Percentiles rank a stretch among this genome's conserved stretches.
Conservation (phyloP, 1,284 basidiomycete species). For the Coriolopsis trogii region DNA sequence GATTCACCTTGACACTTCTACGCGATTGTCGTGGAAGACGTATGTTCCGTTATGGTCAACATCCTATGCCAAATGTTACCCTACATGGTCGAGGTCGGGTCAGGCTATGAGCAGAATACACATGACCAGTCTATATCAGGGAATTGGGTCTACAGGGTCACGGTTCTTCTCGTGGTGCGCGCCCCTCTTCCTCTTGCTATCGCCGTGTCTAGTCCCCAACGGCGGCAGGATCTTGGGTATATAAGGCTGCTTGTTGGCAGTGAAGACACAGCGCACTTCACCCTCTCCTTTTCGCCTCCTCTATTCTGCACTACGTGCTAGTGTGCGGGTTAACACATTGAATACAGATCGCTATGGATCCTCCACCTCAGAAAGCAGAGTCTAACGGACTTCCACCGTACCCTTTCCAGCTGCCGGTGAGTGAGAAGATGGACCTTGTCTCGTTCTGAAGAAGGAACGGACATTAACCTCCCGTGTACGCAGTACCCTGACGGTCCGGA, state of each 20-base stretch:
- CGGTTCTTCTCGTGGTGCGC: not conserved
- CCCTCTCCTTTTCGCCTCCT: not conserved
- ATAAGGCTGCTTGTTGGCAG: constrained; percentile 7
- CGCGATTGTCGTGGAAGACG: constrained; percentile 7
- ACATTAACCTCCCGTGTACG: not conserved
- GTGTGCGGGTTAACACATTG: not conserved
- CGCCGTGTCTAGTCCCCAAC: constrained; percentile 5
- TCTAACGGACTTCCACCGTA: constrained; percentile 36
- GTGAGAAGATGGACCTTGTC: too few relatives aligned
- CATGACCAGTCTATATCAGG: constrained; percentile 24
- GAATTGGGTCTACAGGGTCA: constrained; percentile 12
- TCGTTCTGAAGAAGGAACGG: not conserved
- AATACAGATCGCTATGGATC: not conserved
- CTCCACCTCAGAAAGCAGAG: constrained; percentile 14
- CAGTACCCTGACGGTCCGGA: constrained; percentile 56
- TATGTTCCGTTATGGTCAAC: not conserved
- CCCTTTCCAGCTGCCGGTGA: constrained; percentile 34
- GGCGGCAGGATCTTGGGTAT: constrained; percentile 6
- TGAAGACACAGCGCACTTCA: not conserved
- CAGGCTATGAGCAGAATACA: constrained; percentile 10
- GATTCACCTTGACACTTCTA: too few relatives aligned
- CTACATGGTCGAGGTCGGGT: not conserved
- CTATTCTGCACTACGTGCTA: not conserved
- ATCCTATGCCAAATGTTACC: not conserved
- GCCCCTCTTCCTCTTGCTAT: not conserved